phyloP scores from a whole-genome alignment of 1,284 basidiomycete genomes.

The Puccinia triticina region DNA sequence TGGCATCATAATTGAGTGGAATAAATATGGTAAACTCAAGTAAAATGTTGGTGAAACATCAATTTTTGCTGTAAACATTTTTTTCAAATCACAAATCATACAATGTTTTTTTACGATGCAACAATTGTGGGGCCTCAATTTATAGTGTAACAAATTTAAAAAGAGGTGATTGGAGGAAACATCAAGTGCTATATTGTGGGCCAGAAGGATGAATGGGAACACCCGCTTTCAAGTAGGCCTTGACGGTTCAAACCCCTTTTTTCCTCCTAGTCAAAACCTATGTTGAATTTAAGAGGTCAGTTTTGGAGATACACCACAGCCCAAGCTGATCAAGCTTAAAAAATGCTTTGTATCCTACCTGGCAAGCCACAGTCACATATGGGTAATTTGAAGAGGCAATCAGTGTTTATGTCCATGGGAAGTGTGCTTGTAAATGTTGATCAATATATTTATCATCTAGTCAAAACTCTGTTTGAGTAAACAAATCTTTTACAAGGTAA shows the following conservation, averaged over 20 bases:
- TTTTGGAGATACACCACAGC: too few species aligned
- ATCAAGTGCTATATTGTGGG: slow-evolving; percentile 29
- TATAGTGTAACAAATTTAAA: too few species aligned
- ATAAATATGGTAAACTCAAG: too few species aligned
- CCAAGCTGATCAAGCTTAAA: neutral
- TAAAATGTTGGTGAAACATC: too few species aligned
- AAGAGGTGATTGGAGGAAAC: neutral
- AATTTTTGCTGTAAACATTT: too few species aligned
- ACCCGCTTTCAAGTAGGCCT: slow-evolving; percentile 42
- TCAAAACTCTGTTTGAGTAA: neutral
- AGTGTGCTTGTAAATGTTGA: slow-evolving; percentile 18
- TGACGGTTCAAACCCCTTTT: slow-evolving; percentile 37
- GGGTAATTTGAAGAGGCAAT: slow-evolving; percentile 51
- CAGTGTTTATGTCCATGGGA: slow-evolving; percentile 44
- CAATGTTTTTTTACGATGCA: too few species aligned
- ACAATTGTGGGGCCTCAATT: too few species aligned
- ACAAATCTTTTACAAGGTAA: neutral
- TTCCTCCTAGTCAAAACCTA: slow-evolving; percentile 15
- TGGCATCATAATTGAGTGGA: too few species aligned
- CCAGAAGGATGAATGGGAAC: slow-evolving; percentile 38
- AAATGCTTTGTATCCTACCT: slow-evolving; percentile 7
- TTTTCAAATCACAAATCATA: too few species aligned
- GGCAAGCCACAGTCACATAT: slow-evolving; percentile 43
- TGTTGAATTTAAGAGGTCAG: neutral
- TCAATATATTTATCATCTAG: neutral